Evolutionary conservation across 192 early-diverging fungal species (phyloP), one percentile per base, ranked within the genome.

Genomic region (Mortierella antarctica): DNA sequence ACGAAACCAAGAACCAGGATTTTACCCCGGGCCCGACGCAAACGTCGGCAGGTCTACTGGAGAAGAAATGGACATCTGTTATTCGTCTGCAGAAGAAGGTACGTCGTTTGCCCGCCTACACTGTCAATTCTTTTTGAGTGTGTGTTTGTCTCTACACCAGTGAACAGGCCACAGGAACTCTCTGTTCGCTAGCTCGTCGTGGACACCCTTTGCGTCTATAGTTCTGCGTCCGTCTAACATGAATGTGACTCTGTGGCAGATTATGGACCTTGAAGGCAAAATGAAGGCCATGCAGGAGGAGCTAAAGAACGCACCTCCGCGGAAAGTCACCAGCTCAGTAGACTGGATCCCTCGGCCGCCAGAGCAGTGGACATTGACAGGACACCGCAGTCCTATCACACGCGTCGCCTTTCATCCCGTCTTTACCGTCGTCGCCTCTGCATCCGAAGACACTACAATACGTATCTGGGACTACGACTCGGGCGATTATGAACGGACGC

Each of bases 31-130:
- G 93, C 69, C 86, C 90, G 13, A 93, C 93, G 73, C 91, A 93
- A 80, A 91, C 91, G 68, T 93, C 90, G 57, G 85, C 94, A 31
- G 94, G 93, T 42, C 66, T 95, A 53, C 82, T 96, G 50, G 93
- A 96, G 78, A 95, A 94, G 78, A 98, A 98, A 73, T 98, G 97
- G 97, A 94, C 93, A 13, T 95, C 95, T n/a, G 92, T 98, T 9
- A 93, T 98, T 60, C 86, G 97, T 10, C 82, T 97, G 67, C 96
- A 98, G 70, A 95, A 95, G 73, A 97, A 97, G 86, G 88, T 88
- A 83, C n/a, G 31, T 3, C 31, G 3, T 31, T 31, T 31, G 1
- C 31, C 20, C 17, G 17, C 39, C 1, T 0, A 4, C 13, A 14
- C 12, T 14, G 23, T 44, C 31, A 18, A 52, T 45, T 21, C 44